Evolutionary conservation across 1,284 basidiomycete genomes (phyloP).

Genomic region (Lentinula novae-zelandiae): DNA sequence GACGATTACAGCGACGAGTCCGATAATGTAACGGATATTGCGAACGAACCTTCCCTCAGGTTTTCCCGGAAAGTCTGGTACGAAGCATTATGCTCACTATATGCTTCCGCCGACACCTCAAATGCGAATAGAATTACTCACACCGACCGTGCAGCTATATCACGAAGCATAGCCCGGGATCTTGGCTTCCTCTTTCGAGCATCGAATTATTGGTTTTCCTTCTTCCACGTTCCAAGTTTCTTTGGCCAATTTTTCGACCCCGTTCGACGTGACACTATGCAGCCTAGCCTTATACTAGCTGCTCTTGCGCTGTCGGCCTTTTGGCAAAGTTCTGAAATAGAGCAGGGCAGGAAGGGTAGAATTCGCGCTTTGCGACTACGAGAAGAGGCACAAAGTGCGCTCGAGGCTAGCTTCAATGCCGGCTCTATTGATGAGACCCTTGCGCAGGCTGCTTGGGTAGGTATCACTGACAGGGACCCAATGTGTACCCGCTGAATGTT

Average conservation of each 20-base stretch:
- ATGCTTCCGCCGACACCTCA: slow-evolving; percentile 36
- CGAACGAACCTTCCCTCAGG: slow-evolving; percentile 51
- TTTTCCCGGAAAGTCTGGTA: slow-evolving; percentile 75
- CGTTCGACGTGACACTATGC: slow-evolving; percentile 48
- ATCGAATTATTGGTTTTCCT: slow-evolving; percentile 71
- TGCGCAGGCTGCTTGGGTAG: slow-evolving; percentile 72
- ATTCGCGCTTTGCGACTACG: slow-evolving; percentile 53
- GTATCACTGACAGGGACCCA: slow-evolving; percentile 12
- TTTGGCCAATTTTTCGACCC: slow-evolving; percentile 56
- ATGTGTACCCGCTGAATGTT: background rate
- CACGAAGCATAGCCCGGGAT: slow-evolving; percentile 47
- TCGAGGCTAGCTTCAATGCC: slow-evolving; percentile 67
- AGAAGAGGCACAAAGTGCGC: slow-evolving; percentile 63
- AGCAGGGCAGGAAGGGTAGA: slow-evolving; percentile 43
- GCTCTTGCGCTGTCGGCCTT: slow-evolving; percentile 66
- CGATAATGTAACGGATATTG: slow-evolving; percentile 18
- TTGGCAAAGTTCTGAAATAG: slow-evolving; percentile 65
- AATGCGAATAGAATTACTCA: slow-evolving; percentile 31
- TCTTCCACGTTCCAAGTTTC: slow-evolving; percentile 67
- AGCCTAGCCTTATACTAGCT: slow-evolving; percentile 63
- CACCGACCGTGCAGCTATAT: slow-evolving; percentile 41
- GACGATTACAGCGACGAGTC: slow-evolving; percentile 21
- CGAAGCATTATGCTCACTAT: slow-evolving; percentile 62
- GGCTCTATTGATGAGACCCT: slow-evolving; percentile 69
- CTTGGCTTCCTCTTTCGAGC: slow-evolving; percentile 61